phyloP scores from a whole-genome alignment of 768 basidiomycete genomes.

The Austroboletus eburneus region DNA sequence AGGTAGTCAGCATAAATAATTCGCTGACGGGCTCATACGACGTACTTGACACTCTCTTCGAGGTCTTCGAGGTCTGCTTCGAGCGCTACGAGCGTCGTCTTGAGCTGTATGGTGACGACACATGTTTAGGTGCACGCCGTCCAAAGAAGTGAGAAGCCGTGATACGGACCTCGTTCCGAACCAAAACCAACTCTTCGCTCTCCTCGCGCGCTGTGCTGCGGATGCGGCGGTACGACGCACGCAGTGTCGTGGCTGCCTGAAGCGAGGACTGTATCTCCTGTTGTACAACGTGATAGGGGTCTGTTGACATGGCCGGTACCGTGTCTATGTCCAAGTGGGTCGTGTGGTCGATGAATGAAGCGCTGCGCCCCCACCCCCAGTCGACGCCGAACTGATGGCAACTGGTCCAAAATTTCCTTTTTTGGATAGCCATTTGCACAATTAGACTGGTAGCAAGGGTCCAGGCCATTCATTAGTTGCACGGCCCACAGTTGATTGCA shows the following conservation, averaged over 20 bases:
- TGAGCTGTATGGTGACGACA: constrained; percentile 49
- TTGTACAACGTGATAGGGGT: constrained; percentile 86
- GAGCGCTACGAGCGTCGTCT: constrained; percentile 68
- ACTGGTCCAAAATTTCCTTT: not conserved
- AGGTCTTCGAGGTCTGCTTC: constrained; percentile 89
- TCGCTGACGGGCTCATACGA: constrained; percentile 2
- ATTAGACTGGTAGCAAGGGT: too few species aligned
- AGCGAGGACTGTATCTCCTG: constrained; percentile 77
- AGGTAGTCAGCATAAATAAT: constrained; percentile 5
- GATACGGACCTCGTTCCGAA: constrained; percentile 62
- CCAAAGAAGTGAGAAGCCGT: too few species aligned
- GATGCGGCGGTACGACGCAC: constrained; percentile 75
- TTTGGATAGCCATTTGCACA: not conserved
- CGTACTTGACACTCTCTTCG: constrained; percentile 89
- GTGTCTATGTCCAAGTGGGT: not conserved
- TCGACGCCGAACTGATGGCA: too few species aligned
- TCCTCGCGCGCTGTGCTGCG: constrained; percentile 67
- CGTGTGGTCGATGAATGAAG: not conserved
- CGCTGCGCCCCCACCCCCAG: too few species aligned
- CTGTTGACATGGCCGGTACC: constrained; percentile 50
- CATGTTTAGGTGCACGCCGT: too few species aligned
- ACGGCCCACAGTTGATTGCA: too few species aligned
- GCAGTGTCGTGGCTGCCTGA: constrained; percentile 64
- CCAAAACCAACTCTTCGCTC: constrained; percentile 79
- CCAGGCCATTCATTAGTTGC: too few species aligned